Evolutionary conservation across 768 basidiomycete genomes (phyloP).

Genomic region (Boletus edulis): DNA sequence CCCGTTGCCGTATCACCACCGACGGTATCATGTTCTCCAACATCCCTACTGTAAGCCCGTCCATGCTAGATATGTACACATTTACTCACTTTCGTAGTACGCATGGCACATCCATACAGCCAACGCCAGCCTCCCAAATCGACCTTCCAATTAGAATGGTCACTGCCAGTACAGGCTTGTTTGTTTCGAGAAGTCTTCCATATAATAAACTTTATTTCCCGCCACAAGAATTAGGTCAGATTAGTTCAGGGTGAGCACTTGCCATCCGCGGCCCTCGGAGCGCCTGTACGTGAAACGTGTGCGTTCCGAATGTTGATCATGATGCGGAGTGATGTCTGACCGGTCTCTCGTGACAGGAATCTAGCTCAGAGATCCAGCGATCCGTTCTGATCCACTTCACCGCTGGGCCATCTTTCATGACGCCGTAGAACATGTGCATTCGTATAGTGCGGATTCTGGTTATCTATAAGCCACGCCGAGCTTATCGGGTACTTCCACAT

Average conservation of each 20-base stretch:
- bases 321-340: too few species aligned
- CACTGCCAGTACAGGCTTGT: too few species aligned
- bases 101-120: background rate
- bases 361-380: background rate
- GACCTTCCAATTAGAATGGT: background rate
- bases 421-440: too few species aligned
- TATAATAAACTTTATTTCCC: too few species aligned
- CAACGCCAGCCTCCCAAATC: background rate
- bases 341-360: too few species aligned
- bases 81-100: background rate
- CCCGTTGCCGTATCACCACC: too few species aligned
- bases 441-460: background rate
- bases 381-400: background rate
- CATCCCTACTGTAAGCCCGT: too few species aligned
- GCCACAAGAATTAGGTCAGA: background rate
- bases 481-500: background rate
- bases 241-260: background rate
- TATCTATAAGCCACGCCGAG: background rate
- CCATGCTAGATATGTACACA: background rate
- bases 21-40: too few species aligned
- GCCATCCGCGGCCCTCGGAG: background rate
- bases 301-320: too few species aligned
- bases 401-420: too few species aligned
- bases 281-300: background rate
- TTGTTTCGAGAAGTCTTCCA: too few species aligned